These are phyloP conservation scores for Globisporangium polare DNA, from an alignment of 352 stramenopile species.

Conservation along the genomic window DNA sequence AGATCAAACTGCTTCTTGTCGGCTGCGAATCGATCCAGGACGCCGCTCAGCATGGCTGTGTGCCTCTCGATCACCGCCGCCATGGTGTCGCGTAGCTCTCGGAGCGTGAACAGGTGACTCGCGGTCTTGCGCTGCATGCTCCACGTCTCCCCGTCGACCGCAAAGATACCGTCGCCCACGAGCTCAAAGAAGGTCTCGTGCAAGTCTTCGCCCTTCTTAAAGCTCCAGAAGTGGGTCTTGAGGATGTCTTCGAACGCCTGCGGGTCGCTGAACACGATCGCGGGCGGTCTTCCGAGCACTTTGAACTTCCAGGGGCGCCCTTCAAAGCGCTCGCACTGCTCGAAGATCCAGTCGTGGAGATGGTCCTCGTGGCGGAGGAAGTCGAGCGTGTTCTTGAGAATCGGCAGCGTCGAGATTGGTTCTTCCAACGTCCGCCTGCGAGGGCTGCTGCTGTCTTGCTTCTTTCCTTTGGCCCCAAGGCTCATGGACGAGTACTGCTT, in stretches of 20 bases:
- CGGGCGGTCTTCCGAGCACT: neutral
- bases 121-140: slow-evolving; percentile 19
- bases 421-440: neutral
- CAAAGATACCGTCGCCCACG: slow-evolving; percentile 4
- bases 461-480: neutral
- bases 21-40: slow-evolving; percentile 1
- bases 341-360: slow-evolving; percentile 4
- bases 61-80: slow-evolving; percentile 15
- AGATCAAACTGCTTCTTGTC: neutral
- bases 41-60: slow-evolving; percentile 4
- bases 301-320: slow-evolving; percentile 2
- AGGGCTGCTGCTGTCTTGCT: neutral
- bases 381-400: slow-evolving; percentile 9
- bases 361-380: neutral
- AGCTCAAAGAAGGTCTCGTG: neutral
- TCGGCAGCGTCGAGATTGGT: slow-evolving; percentile 1
- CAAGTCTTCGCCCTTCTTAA: slow-evolving; percentile 1
- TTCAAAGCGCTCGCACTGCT: neutral
- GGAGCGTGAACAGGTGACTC: slow-evolving; percentile 19
- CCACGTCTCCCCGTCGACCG: slow-evolving; percentile 10
- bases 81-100: slow-evolving; percentile 17
- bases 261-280: slow-evolving; percentile 1
- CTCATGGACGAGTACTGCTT: neutral
- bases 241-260: slow-evolving; percentile 10
- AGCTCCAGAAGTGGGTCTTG: slow-evolving; percentile 7